Base-by-base conservation (phyloP, 2,329 filamentous ascomycete genomes). In the Colletotrichum orbiculare region DNA sequence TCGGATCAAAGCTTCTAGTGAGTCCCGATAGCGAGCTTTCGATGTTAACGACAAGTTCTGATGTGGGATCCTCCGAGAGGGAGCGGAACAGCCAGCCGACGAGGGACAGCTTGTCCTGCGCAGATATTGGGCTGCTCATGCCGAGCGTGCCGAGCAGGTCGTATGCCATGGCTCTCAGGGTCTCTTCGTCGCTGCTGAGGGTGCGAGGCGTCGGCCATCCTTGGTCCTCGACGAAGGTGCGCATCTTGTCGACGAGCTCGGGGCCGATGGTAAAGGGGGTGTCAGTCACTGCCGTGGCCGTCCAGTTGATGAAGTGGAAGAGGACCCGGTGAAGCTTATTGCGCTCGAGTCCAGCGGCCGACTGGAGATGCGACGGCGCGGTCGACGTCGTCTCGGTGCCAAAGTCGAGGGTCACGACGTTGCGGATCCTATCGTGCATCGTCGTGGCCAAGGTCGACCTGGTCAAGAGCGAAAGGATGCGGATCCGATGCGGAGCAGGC, bases 81-180 rank as follows among this genome's bases (percentile, higher is more conserved):
- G 94, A 95, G 34, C 86, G 86, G 72, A 98, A 96, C 0, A 98
- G 83, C 91, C 93, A 98, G 54, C 85, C 64, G 1, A 87, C 69
- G 87, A 87, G 54, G 87, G 81, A 68, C 38, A 85, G 60, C 82
- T 87, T 71, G 83, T 84, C 81, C 43, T 78, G 78, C 11, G 87
- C 71, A 4, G 88, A 79, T 69, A 87, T 85, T 3, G 84, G 78
- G 4, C 89, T 86, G 4, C 86, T 87, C 68, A 89, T 88, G 59
- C 91, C 89, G 33, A 98, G 78, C 12, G 96, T 85, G 1, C 95
- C 96, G 43, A 98, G 93, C 0, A 92, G 94, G 75, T 98, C 95
- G 75, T 97, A 98, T 2, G 91, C 94, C 72, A 91, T 89, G 6
- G 90, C 90, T 45, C 95, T 88, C 47, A 97, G 82, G 4, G 50